Percentiles rank a stretch among this genome's conserved stretches.
phyloP scores from a whole-genome alignment of 345 rosid species.

The Ricinus communis region DNA sequence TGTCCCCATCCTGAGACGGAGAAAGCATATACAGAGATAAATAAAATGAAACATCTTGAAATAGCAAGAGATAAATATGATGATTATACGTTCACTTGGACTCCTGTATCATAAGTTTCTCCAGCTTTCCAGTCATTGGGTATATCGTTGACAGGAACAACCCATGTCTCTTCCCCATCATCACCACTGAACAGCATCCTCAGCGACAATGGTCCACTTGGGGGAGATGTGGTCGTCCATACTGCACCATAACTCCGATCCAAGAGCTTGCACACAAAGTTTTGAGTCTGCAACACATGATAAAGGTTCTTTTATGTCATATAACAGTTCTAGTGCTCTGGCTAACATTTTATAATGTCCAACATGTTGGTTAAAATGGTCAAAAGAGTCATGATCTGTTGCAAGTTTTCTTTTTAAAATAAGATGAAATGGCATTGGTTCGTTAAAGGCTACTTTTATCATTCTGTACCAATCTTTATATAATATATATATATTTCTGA shows the following conservation, averaged over 20 bases:
- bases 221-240: constrained; percentile 58
- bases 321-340: background rate
- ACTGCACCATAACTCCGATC: constrained; percentile 53
- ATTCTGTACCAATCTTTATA: too few species aligned
- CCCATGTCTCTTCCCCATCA: constrained; percentile 64
- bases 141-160: constrained; percentile 56
- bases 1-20: background rate
- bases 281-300: constrained; percentile 44
- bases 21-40: background rate
- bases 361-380: too few species aligned
- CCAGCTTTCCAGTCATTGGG: constrained; percentile 68
- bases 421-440: too few species aligned
- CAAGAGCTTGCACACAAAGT: constrained; percentile 54
- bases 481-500: too few species aligned
- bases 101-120: constrained; percentile 58
- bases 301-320: too few species aligned
- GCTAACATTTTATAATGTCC: too few species aligned
- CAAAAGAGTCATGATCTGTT: too few species aligned
- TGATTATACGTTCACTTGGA: constrained; percentile 38
- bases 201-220: constrained; percentile 53
- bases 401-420: too few species aligned
- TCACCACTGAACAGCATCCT: constrained; percentile 60
- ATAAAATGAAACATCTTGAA: background rate
- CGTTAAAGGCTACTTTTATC: too few species aligned
- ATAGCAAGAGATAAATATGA: background rate